Percentiles rank a stretch among this genome's conserved stretches.
phyloP scores from a whole-genome alignment of 345 rosid genomes.

The Adansonia digitata region DNA sequence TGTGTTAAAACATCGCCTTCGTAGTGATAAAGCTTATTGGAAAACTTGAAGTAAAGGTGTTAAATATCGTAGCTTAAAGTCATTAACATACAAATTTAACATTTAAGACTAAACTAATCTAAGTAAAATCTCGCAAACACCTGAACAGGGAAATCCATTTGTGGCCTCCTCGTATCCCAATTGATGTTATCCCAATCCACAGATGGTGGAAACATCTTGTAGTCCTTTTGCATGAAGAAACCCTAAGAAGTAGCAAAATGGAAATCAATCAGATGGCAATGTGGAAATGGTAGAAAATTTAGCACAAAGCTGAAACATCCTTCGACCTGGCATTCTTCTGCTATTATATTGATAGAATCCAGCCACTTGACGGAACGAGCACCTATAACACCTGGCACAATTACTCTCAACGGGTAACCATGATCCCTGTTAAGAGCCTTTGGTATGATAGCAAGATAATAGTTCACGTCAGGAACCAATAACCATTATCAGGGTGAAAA shows the following conservation, averaged over 20 bases:
- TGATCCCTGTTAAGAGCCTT: slow-evolving; percentile 93
- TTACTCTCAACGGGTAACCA: slow-evolving; percentile 77
- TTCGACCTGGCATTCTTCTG: slow-evolving; percentile 81
- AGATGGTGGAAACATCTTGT: slow-evolving; percentile 95
- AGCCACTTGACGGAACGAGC: slow-evolving; percentile 99
- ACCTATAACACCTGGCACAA: slow-evolving; percentile 97
- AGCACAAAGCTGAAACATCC: slow-evolving; percentile 3
- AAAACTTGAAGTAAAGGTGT: neutral
- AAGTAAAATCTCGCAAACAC: slow-evolving; percentile 26
- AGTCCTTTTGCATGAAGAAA: slow-evolving; percentile 95
- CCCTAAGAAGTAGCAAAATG: slow-evolving; percentile 47
- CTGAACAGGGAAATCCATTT: slow-evolving; percentile 99
- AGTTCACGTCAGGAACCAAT: neutral
- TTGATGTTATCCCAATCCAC: slow-evolving; percentile 87
- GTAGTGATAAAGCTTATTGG: neutral
- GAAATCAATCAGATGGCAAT: neutral
- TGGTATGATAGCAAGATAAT: slow-evolving; percentile 14
- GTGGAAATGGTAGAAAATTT: neutral
- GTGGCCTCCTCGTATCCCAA: slow-evolving; percentile 88
- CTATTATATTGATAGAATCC: slow-evolving; percentile 71
- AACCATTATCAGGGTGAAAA: neutral
- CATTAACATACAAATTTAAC: neutral
- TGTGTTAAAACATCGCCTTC: neutral
- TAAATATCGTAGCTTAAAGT: neutral
- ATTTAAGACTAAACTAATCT: neutral